Percentiles rank a stretch among this genome's conserved stretches.
Evolutionary conservation across 2,329 filamentous ascomycete genomes (phyloP).

Genomic region (Cryphonectria carpinicola): DNA sequence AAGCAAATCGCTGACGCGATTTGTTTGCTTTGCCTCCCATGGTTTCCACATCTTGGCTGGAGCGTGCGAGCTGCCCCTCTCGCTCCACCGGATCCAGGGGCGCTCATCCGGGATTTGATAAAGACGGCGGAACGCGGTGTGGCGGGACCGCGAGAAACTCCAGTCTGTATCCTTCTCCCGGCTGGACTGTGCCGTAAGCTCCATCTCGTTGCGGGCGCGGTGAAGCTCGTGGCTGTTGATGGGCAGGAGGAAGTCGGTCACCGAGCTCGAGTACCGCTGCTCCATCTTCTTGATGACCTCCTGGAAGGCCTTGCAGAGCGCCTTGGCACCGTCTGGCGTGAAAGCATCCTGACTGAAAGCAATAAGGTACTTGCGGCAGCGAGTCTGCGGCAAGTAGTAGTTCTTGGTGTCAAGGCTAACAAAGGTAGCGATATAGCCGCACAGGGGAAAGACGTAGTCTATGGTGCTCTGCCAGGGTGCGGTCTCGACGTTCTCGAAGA

Average conservation of each 20-base stretch:
- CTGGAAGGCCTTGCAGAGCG: slow-evolving; percentile 47
- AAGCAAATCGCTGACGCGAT: slow-evolving; percentile 67
- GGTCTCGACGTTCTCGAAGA: slow-evolving; percentile 71
- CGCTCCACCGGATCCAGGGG: slow-evolving; percentile 20
- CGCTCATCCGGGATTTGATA: slow-evolving; percentile 54
- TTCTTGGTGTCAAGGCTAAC: slow-evolving; percentile 67
- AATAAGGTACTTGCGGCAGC: slow-evolving; percentile 62
- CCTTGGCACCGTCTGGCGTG: slow-evolving; percentile 31
- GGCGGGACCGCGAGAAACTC: slow-evolving; percentile 61
- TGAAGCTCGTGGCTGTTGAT: slow-evolving; percentile 59
- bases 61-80: slow-evolving; percentile 17
- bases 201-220: slow-evolving; percentile 52
- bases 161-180: slow-evolving; percentile 49
- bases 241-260: slow-evolving; percentile 63
- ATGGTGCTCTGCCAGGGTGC: slow-evolving; percentile 63
- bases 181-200: slow-evolving; percentile 39
- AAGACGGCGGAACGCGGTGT: slow-evolving; percentile 49
- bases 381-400: slow-evolving; percentile 74
- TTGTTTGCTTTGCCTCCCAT: slow-evolving; percentile 55
- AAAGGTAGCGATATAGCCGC: slow-evolving; percentile 59
- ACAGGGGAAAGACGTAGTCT: slow-evolving; percentile 41
- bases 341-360: slow-evolving; percentile 51
- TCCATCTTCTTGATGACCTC: slow-evolving; percentile 50
- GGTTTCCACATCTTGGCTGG: slow-evolving; percentile 41
- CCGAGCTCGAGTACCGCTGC: slow-evolving; percentile 63